Conservation (phyloP, 305 asterid genomes). For the Solanum aculeatissimum region DNA sequence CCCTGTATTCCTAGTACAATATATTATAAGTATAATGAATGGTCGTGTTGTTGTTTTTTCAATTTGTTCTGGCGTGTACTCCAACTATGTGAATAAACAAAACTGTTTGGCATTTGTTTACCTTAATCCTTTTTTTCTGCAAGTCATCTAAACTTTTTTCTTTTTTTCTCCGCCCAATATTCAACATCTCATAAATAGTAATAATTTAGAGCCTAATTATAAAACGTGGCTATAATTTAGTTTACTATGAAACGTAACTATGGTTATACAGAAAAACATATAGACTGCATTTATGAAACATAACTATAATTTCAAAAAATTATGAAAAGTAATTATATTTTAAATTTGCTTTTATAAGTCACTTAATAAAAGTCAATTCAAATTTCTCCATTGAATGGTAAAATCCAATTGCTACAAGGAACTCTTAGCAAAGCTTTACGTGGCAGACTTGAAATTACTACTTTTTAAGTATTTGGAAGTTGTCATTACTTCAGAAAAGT, state of each 20-base stretch:
- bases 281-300: no score
- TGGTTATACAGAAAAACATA: no score
- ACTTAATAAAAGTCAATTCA: no score
- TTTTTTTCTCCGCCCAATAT: not conserved
- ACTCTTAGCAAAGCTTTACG: not conserved
- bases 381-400: no score
- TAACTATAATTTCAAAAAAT: no score
- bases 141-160: not conserved
- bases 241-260: no score
- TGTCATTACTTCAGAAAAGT: not conserved
- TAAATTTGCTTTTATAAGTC: no score
- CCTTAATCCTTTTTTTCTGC: not conserved
- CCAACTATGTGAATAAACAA: not conserved
- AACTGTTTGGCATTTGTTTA: not conserved
- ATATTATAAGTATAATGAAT: not conserved
- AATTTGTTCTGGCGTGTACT: not conserved
- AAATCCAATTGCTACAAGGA: not conserved
- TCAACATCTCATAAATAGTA: no score
- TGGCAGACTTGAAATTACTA: not conserved
- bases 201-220: no score
- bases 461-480: not conserved
- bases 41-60: not conserved
- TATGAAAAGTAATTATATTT: no score
- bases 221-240: no score
- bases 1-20: not conserved